These are phyloP conservation scores for Fusarium citri DNA, from an alignment of 2,329 filamentous ascomycete species.

Conservation along the genomic window DNA sequence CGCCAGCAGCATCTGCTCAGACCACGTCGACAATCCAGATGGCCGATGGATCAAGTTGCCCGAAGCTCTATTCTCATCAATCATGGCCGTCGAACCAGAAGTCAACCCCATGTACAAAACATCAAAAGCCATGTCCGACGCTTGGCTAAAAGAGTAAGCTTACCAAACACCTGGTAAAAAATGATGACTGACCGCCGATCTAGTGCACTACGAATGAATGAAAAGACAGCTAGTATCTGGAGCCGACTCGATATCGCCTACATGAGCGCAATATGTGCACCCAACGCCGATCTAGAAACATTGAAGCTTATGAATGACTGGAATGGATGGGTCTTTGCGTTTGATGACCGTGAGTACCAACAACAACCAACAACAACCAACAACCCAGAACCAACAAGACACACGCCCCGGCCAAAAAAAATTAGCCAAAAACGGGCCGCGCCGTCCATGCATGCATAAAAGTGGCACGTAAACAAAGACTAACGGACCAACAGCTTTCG, in stretches of 20 bases:
- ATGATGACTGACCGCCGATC: slow-evolving; percentile 7
- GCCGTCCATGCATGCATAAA: slow-evolving; percentile 10
- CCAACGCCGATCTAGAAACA: slow-evolving; percentile 24
- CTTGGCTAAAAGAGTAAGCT: slow-evolving; percentile 25
- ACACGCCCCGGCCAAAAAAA: not conserved
- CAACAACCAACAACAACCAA: not conserved
- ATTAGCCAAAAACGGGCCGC: slow-evolving; percentile 12
- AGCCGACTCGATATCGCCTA: slow-evolving; percentile 21
- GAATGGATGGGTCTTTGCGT: slow-evolving; percentile 31
- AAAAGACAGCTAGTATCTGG: slow-evolving; percentile 23
- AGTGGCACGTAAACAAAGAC: slow-evolving; percentile 1
- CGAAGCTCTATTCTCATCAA: slow-evolving; percentile 25
- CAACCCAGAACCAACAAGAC: not conserved
- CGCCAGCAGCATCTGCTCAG: not conserved
- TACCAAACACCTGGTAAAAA: not conserved
- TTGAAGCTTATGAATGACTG: slow-evolving; percentile 31
- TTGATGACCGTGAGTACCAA: slow-evolving; percentile 22
- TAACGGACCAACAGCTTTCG: slow-evolving; percentile 17
- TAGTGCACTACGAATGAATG: slow-evolving; percentile 23
- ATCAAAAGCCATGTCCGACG: slow-evolving; percentile 20
- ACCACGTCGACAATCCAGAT: slow-evolving; percentile 1
- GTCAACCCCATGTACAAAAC: slow-evolving; percentile 26
- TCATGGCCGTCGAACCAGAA: slow-evolving; percentile 24
- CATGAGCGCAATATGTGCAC: slow-evolving; percentile 29
- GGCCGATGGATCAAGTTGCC: slow-evolving; percentile 22